Percentiles rank a stretch among this genome's conserved stretches.
Evolutionary conservation across 306 rosid species (phyloP).

Genomic region (Sechiopsis laciniata): DNA sequence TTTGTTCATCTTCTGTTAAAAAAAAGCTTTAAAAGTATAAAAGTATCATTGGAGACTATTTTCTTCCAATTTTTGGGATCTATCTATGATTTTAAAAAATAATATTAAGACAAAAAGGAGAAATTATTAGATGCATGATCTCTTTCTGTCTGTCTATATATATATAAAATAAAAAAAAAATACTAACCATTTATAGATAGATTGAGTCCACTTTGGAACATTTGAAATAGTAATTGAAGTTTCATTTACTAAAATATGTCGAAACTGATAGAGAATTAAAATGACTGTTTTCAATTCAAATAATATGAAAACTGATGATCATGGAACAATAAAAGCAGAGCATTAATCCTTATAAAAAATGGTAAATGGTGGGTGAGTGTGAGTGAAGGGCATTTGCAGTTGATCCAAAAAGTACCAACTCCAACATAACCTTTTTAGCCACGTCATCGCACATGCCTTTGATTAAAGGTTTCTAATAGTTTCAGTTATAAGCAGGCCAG

Average conservation of each 20-base stretch:
- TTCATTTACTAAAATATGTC: no score
- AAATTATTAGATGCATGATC: neutral
- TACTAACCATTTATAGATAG: no score
- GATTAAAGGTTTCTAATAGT: slow-evolving; percentile 6
- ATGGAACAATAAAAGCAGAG: no score
- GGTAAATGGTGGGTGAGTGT: neutral
- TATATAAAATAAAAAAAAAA: no score
- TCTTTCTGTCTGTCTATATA: no score
- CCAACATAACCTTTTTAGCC: neutral
- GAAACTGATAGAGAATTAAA: no score
- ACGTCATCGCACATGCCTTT: slow-evolving; percentile 21
- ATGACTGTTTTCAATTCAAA: no score
- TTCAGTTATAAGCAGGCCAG: slow-evolving; percentile 10
- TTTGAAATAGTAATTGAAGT: no score
- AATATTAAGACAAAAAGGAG: neutral
- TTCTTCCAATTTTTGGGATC: neutral
- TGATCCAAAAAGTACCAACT: slow-evolving; percentile 15
- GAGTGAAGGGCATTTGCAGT: slow-evolving; percentile 6
- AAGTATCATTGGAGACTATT: neutral
- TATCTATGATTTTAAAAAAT: neutral
- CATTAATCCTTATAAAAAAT: no score
- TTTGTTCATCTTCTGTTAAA: neutral
- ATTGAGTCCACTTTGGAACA: no score
- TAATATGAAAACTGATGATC: no score
- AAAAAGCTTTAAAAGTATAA: neutral